A percentile compares a stretch with the other conserved stretches of the same genome.
Evolutionary conservation across 2,329 filamentous ascomycete species (phyloP).

Genomic region (Elsinoe arachidis): DNA sequence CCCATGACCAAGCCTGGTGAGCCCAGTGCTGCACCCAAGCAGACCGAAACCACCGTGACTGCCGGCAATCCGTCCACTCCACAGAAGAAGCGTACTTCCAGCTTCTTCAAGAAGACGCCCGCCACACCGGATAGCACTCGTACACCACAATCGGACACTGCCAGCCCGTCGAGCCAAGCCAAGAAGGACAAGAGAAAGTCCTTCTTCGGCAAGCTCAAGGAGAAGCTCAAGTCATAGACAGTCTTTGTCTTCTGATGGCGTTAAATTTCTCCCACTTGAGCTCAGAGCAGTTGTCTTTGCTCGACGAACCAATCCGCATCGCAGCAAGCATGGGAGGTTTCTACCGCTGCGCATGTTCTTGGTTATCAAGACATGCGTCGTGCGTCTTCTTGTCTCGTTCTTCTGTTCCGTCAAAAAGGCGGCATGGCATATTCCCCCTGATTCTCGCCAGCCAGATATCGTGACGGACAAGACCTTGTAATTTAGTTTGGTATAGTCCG

Average conservation of each 20-base stretch:
- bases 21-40: conserved; percentile 14
- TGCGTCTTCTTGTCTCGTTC: conserved; percentile 1
- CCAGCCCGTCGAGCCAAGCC: conserved; percentile 20
- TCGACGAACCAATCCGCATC: background rate
- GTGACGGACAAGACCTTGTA: conserved; percentile 5
- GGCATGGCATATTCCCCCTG: background rate
- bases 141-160: conserved; percentile 19
- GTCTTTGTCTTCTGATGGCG: background rate
- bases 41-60: conserved; percentile 23
- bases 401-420: background rate
- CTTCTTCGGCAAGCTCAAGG: conserved; percentile 42
- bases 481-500: conserved; percentile 9
- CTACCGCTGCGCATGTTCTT: background rate
- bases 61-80: conserved; percentile 17
- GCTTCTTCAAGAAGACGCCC: conserved; percentile 15
- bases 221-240: conserved; percentile 33
- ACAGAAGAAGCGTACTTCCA: conserved; percentile 15
- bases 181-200: conserved; percentile 40
- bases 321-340: background rate
- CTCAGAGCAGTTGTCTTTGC: background rate
- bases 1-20: conserved; percentile 29
- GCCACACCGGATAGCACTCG: conserved; percentile 13
- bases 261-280: background rate
- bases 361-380: background rate
- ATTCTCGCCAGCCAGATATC: background rate